phyloP scores from a whole-genome alignment of 108 stramenopile genomes.

The Aurantiochytrium sp. region DNA sequence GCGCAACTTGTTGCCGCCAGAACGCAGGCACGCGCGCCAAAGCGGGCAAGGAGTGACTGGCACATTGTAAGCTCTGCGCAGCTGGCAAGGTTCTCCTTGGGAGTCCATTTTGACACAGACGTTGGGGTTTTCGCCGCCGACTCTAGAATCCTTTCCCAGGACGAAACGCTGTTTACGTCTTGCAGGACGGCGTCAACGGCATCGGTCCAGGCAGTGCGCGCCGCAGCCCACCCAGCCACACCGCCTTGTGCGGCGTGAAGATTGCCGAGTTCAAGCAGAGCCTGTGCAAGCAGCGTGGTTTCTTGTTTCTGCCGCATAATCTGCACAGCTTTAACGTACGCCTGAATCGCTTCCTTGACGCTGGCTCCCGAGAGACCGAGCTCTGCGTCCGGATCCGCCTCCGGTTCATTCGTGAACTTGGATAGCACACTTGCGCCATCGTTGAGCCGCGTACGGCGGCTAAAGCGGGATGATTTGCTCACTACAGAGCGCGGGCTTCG shows the following conservation, averaged over 20 bases:
- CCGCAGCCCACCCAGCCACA: neutral
- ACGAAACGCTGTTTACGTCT: neutral
- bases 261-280: neutral
- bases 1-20: neutral
- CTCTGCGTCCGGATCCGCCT: neutral
- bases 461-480: neutral
- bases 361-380: neutral
- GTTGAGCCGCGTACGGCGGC: neutral
- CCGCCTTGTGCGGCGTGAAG: neutral
- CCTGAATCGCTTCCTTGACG: neutral
- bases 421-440: neutral
- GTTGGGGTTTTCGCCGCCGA: neutral
- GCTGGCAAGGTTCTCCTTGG: neutral
- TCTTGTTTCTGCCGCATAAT: conserved; percentile 10
- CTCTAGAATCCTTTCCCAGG: neutral
- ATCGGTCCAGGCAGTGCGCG: neutral
- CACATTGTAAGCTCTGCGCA: neutral
- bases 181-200: neutral
- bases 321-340: neutral
- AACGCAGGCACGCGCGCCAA: neutral
- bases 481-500: neutral
- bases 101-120: neutral
- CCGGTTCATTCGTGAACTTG: neutral
- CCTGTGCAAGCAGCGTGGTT: neutral
- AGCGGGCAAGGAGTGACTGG: neutral